These are phyloP conservation scores for Haberlea rhodopensis DNA, from an alignment of 257 asterid genomes.

Conservation along the genomic window DNA sequence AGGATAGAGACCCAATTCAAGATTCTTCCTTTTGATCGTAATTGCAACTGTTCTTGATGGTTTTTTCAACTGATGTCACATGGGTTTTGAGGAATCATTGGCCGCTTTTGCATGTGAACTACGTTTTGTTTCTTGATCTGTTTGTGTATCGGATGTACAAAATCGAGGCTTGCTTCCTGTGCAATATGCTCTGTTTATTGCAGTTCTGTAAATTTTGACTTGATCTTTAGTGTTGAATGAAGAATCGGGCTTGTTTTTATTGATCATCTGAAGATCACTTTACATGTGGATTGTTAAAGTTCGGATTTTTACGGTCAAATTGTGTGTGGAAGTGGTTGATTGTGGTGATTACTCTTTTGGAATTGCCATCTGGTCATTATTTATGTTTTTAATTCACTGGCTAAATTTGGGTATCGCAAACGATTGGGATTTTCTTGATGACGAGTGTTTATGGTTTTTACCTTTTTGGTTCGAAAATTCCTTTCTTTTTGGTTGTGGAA, in stretches of 20 bases:
- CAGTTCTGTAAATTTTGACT: constrained; percentile 32
- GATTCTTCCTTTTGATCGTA: constrained; percentile 36
- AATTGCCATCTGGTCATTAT: constrained; percentile 16
- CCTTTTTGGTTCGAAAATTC: constrained; percentile 28
- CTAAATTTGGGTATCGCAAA: constrained; percentile 3
- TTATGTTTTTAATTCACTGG: constrained; percentile 3
- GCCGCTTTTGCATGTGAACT: constrained; percentile 49
- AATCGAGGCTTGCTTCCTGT: constrained; percentile 29
- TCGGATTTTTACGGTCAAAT: constrained; percentile 43
- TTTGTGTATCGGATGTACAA: constrained; percentile 47
- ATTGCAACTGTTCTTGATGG: constrained; percentile 25
- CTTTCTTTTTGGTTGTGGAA: constrained; percentile 34
- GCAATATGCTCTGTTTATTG: constrained; percentile 25
- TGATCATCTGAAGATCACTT: constrained; percentile 41
- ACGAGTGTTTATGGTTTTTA: constrained; percentile 23
- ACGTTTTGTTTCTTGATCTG: constrained; percentile 48
- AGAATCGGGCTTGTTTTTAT: constrained; percentile 36
- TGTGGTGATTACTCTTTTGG: constrained; percentile 32
- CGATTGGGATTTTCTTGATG: constrained; percentile 27
- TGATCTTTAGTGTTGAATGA: constrained; percentile 37
- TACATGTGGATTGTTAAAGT: constrained; percentile 33
- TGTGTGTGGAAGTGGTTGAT: constrained; percentile 24
- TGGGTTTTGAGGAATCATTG: constrained; percentile 62
- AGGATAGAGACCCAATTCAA: constrained; percentile 39
- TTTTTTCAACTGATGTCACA: constrained; percentile 31